A percentile compares a stretch with the other conserved stretches of the same genome.
These are phyloP conservation scores for Fusarium nurragi DNA, from an alignment of 2,329 filamentous ascomycete species.

Conservation along the genomic window DNA sequence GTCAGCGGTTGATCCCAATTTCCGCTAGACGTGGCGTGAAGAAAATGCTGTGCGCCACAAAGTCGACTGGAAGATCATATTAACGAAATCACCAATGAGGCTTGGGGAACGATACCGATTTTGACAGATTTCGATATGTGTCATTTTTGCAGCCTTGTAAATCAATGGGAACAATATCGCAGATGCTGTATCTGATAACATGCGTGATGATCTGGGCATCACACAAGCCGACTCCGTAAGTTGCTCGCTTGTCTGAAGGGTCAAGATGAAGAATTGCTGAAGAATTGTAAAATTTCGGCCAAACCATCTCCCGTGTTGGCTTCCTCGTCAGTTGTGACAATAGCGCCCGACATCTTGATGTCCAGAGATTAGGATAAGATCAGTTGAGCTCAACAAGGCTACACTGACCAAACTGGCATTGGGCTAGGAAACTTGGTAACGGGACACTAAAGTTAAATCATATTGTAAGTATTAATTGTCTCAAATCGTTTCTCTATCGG, in stretches of 20 bases:
- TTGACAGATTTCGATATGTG: constrained; percentile 42
- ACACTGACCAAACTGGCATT: not conserved
- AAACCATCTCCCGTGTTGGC: constrained; percentile 28
- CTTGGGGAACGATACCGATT: not conserved
- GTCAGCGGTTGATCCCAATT: constrained; percentile 47
- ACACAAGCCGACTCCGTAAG: constrained; percentile 11
- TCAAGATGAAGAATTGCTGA: not conserved
- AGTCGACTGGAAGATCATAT: constrained; percentile 53
- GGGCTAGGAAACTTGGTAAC: too few relatives aligned
- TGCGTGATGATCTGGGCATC: constrained; percentile 46
- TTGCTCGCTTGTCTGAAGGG: fast-evolving
- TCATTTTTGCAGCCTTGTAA: constrained; percentile 47
- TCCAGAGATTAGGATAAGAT: not conserved
- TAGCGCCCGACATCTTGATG: not conserved
- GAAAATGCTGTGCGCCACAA: constrained; percentile 48
- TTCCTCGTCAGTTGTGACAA: constrained; percentile 15
- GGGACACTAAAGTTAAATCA: too few relatives aligned
- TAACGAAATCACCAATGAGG: not conserved
- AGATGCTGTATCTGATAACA: constrained; percentile 51
- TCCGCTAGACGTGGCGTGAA: constrained; percentile 50
- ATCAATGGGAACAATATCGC: constrained; percentile 51
- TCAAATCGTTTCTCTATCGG: not conserved
- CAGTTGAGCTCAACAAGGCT: not conserved
- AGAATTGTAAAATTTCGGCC: constrained; percentile 1
- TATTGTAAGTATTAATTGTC: too few relatives aligned